Evolutionary conservation across 106 monocot genomes (phyloP), one percentile per base, ranked within the genome.

Genomic region (Dendrobium nobile): DNA sequence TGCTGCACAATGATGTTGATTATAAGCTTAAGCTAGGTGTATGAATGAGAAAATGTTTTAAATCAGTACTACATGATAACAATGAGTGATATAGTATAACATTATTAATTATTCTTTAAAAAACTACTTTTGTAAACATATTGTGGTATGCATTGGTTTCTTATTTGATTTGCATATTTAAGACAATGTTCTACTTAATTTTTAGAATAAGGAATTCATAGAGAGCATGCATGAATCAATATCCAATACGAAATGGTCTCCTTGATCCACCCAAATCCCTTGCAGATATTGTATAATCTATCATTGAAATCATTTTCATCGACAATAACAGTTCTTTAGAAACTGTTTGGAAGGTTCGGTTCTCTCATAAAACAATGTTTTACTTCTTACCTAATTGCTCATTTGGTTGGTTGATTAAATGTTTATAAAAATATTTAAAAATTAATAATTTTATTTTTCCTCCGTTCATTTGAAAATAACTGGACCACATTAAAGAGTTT

Each of bases 171-270:
- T 47, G 47, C 47, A 59, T 59, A 17, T 2, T 59, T 59, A 59
- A 59, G 18, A 59, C 20, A 59, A 67, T 67, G 7, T 28, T 67
- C 26, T 67, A 31, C 28, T 67, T 73, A 1, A 17, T 18, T 73
- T 79, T 16, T 48, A 92, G 91, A 84, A 87, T 54, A 5, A 89
- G 17, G 56, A 80, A 4, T 87, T 89, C 70, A 84, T 67, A 51
- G 55, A 85, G 47, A 83, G 78, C 9, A 75, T 84, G 78, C 9
- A 75, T 84, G 72, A 16, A 44, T 15, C 41, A 77, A 6, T 84
- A 92, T 70, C 91, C 89, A 2, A 77, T 84, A 16, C 89, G 89
- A 26, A 85, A 89, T 54, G 89, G 89, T 42, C 81, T 89, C 1
- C 64, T 91, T 5, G 85, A 91, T 78, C 72, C 87, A 10, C 89